phyloP scores from a whole-genome alignment of 1,284 basidiomycete species.

The Apiotrichum brassicae region DNA sequence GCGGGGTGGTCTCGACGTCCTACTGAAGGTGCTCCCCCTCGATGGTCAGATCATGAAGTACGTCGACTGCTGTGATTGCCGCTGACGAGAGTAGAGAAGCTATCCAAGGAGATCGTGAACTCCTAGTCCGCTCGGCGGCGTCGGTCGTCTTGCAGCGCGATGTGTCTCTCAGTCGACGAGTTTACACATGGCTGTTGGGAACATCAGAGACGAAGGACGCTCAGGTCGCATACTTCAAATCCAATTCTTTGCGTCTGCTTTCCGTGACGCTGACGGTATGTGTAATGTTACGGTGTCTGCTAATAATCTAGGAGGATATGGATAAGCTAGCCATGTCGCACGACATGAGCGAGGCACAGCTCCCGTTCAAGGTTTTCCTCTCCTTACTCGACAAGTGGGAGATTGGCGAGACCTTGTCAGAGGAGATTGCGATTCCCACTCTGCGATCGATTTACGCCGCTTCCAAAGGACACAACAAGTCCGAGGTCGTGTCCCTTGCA shows the following conservation, averaged over 20 bases:
- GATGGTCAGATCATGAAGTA: slow-evolving; percentile 64
- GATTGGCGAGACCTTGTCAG: slow-evolving; percentile 75
- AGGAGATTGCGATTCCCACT: slow-evolving; percentile 69
- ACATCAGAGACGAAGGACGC: slow-evolving; percentile 65
- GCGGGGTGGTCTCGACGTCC: slow-evolving; percentile 70
- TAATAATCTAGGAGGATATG: slow-evolving; percentile 60
- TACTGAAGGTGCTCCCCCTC: slow-evolving; percentile 65
- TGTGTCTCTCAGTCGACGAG: slow-evolving; percentile 80
- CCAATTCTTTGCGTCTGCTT: slow-evolving; percentile 64
- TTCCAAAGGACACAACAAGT: background rate
- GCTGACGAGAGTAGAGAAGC: slow-evolving; percentile 36
- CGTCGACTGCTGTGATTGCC: slow-evolving; percentile 1
- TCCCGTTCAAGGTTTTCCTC: slow-evolving; percentile 92
- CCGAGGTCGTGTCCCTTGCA: slow-evolving; percentile 71
- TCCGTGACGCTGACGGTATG: slow-evolving; percentile 60
- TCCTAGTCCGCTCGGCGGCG: slow-evolving; percentile 70
- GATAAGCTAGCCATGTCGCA: slow-evolving; percentile 52
- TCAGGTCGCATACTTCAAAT: slow-evolving; percentile 65
- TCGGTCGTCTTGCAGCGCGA: slow-evolving; percentile 85
- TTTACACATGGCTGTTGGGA: slow-evolving; percentile 91
- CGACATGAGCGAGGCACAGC: slow-evolving; percentile 63
- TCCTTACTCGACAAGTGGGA: slow-evolving; percentile 96
- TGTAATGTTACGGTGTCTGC: slow-evolving; percentile 8
- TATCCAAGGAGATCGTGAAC: slow-evolving; percentile 58
- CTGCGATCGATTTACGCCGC: slow-evolving; percentile 22